Evolutionary conservation across 306 rosid genomes (phyloP).

Genomic region (Lathyrus oleraceus): DNA sequence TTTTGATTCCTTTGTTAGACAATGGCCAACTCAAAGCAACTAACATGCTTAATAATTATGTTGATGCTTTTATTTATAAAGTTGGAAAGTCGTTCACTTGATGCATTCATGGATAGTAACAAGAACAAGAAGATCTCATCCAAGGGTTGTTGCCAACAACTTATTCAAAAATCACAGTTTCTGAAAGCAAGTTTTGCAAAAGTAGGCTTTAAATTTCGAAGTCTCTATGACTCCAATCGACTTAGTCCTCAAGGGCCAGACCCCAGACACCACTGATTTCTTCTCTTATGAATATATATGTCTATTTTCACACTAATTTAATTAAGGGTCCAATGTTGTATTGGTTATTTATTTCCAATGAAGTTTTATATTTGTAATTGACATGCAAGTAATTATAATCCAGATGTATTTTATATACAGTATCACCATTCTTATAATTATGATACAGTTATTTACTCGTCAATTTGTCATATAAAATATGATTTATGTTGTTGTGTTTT

Average conservation of each 20-base stretch:
- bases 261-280: slow-evolving; percentile 39
- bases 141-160: background rate
- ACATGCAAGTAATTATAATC: background rate
- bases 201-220: background rate
- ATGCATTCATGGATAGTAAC: slow-evolving; percentile 21
- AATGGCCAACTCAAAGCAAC: slow-evolving; percentile 42
- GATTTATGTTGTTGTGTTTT: too few relatives aligned
- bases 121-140: slow-evolving; percentile 19
- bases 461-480: too few relatives aligned
- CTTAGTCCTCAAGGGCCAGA: slow-evolving; percentile 54
- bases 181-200: slow-evolving; percentile 30
- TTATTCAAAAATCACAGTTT: slow-evolving; percentile 30
- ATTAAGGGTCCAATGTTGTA: background rate
- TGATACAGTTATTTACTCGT: background rate
- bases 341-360: background rate
- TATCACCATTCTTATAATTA: too few relatives aligned
- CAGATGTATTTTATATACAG: too few relatives aligned
- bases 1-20: background rate
- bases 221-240: slow-evolving; percentile 27
- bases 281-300: background rate
- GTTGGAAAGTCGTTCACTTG: slow-evolving; percentile 38
- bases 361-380: background rate
- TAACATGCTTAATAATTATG: slow-evolving; percentile 16
- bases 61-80: slow-evolving; percentile 18
- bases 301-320: background rate